Evolutionary conservation across 352 stramenopile species (phyloP).

Genomic region (Phytopythium helicoides): DNA sequence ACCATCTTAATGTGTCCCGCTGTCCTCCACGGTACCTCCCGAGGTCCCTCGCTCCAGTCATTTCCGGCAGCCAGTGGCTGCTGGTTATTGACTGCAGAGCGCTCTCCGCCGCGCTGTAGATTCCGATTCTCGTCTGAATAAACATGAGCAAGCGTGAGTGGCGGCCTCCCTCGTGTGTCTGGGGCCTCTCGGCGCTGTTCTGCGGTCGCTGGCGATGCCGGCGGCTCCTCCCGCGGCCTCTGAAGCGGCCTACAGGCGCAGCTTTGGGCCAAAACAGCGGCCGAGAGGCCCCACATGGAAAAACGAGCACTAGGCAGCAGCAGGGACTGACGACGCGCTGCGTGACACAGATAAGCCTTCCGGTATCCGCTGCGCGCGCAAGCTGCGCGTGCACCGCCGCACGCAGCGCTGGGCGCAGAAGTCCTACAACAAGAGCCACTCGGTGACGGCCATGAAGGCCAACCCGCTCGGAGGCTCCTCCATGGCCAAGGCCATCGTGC

Average conservation of each 20-base stretch:
- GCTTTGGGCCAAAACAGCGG: not conserved
- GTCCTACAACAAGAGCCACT: slow-evolving; percentile 99
- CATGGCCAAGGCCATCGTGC: slow-evolving; percentile 99
- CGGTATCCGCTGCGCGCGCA: slow-evolving; percentile 99
- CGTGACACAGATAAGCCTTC: slow-evolving; percentile 93
- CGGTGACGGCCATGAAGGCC: slow-evolving; percentile 99
- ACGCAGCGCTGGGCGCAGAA: slow-evolving; percentile 98
- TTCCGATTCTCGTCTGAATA: slow-evolving; percentile 76
- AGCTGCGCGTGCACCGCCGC: slow-evolving; percentile 98
- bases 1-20: slow-evolving; percentile 25
- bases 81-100: slow-evolving; percentile 4
- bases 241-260: not conserved
- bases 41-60: slow-evolving; percentile 36
- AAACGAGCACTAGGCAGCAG: not conserved
- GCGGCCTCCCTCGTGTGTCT: slow-evolving; percentile 2
- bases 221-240: not conserved
- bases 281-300: not conserved
- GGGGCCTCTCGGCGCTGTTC: not conserved
- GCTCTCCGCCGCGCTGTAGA: slow-evolving; percentile 17
- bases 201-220: not conserved
- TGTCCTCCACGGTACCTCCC: slow-evolving; percentile 18
- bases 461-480: slow-evolving; percentile 99
- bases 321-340: not conserved
- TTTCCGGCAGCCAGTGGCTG: slow-evolving; percentile 21
- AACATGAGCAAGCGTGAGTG: slow-evolving; percentile 88